Conservation (phyloP, 331 rosid genomes). For the Pyracantha coccinea region DNA sequence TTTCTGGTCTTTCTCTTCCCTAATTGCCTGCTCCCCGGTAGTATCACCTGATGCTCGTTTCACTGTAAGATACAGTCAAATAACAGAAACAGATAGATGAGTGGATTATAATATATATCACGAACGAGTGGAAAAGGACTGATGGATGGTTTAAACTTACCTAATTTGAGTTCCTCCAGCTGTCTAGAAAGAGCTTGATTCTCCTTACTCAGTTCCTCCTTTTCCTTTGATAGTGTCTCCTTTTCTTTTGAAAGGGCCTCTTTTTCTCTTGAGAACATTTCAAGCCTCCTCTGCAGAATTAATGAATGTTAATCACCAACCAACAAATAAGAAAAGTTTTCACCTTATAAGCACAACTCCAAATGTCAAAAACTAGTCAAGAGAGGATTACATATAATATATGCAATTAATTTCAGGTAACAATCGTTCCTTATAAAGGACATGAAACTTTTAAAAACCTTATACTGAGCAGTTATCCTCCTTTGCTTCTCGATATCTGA, state of each 20-base stretch:
- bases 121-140: not conserved
- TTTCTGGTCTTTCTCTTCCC: slow-evolving; percentile 83
- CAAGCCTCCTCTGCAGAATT: slow-evolving; percentile 48
- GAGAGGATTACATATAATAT: not conserved
- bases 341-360: not conserved
- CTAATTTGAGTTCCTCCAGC: slow-evolving; percentile 84
- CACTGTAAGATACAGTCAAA: slow-evolving; percentile 19
- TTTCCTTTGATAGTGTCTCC: slow-evolving; percentile 40
- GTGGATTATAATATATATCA: not conserved
- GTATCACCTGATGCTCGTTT: slow-evolving; percentile 51
- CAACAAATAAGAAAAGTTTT: not conserved
- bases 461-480: slow-evolving; percentile 35
- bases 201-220: slow-evolving; percentile 40
- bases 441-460: slow-evolving; percentile 41
- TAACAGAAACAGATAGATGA: not conserved
- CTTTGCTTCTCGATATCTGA: slow-evolving; percentile 57
- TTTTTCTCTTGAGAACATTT: slow-evolving; percentile 1
- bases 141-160: slow-evolving; percentile 18
- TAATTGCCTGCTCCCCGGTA: slow-evolving; percentile 75
- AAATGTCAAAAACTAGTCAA: not conserved
- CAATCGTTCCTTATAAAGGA: not conserved
- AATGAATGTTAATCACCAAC: slow-evolving; percentile 2
- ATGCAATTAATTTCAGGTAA: not conserved
- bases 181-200: slow-evolving; percentile 52
- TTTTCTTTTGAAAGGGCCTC: not conserved